These are phyloP conservation scores for Xerocomellus amylosporus DNA, from an alignment of 768 basidiomycete genomes.

Conservation along the genomic window DNA sequence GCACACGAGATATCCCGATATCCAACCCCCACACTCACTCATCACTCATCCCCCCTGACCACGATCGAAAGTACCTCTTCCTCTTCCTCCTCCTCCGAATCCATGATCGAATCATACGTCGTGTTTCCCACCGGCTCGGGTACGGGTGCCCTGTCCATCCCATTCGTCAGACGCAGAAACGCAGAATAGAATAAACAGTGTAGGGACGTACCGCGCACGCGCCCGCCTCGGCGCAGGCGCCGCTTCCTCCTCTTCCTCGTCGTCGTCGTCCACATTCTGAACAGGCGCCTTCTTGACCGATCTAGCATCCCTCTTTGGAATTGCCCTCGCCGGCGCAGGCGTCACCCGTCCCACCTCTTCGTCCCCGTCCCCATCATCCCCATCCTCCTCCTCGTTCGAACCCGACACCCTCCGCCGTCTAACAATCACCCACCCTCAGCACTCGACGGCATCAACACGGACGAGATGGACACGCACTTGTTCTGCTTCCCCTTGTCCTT, in stretches of 20 bases:
- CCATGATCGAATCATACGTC: conserved; percentile 51
- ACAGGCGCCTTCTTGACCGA: conserved; percentile 39
- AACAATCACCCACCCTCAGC: neutral
- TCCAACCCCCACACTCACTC: too few relatives aligned
- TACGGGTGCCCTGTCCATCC: conserved; percentile 2
- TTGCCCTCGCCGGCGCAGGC: conserved; percentile 44
- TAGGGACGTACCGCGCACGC: conserved; percentile 9
- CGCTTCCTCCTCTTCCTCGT: conserved; percentile 32
- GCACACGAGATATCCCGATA: too few relatives aligned
- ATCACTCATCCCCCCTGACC: neutral
- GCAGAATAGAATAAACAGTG: neutral
- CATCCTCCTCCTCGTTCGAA: conserved; percentile 47
- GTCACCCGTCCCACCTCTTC: conserved; percentile 27
- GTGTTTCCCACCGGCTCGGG: conserved; percentile 13
- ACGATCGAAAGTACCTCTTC: conserved; percentile 41
- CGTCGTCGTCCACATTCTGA: conserved; percentile 31
- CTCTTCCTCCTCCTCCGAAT: conserved; percentile 50
- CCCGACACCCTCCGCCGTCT: conserved; percentile 59
- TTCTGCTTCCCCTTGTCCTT: conserved; percentile 34
- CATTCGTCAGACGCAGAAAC: neutral
- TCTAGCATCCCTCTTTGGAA: conserved; percentile 50
- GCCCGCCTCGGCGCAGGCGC: conserved; percentile 33
- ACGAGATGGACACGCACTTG: conserved; percentile 40
- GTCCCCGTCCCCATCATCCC: conserved; percentile 41
- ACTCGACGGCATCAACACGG: neutral